Evolutionary conservation across 352 stramenopile genomes (phyloP).

Genomic region (Pythium dissotocum): DNA sequence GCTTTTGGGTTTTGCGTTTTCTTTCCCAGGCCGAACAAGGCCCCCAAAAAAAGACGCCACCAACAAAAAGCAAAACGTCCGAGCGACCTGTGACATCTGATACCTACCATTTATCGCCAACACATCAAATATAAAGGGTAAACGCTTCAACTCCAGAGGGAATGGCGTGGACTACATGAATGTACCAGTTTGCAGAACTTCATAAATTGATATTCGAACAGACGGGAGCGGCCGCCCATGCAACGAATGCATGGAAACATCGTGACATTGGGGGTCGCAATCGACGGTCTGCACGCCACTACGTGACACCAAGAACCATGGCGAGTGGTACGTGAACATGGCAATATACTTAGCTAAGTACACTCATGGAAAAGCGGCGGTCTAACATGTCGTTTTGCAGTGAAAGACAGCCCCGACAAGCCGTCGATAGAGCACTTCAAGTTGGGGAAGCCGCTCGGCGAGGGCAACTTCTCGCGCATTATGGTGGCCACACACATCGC

Average conservation of each 20-base stretch:
- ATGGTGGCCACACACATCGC: constrained; percentile 85
- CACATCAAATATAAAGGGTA: constrained; percentile 16
- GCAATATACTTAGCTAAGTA: neutral
- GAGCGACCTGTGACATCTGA: constrained; percentile 10
- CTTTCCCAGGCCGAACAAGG: neutral
- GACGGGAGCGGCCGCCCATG: neutral
- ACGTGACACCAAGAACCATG: constrained; percentile 12
- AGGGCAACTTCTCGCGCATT: constrained; percentile 97
- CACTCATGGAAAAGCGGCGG: neutral
- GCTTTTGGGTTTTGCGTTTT: constrained; percentile 9
- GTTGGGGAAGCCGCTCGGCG: constrained; percentile 56
- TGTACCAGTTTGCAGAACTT: neutral
- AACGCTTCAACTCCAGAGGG: constrained; percentile 15
- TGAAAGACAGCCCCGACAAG: constrained; percentile 76
- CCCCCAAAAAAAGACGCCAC: constrained; percentile 30
- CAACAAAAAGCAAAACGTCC: constrained; percentile 33
- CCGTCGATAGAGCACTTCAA: constrained; percentile 74
- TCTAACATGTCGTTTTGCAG: constrained; percentile 33
- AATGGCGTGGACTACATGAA: constrained; percentile 15
- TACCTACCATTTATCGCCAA: constrained; percentile 22
- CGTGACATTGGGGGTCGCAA: neutral
- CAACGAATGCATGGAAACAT: constrained; percentile 24
- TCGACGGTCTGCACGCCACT: neutral
- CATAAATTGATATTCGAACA: constrained; percentile 26
- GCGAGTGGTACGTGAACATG: constrained; percentile 19